Percentiles rank a stretch among this genome's conserved stretches.
These are phyloP conservation scores for Obelidium mucronatum DNA, from an alignment of 192 early-diverging fungal genomes.

Conservation along the genomic window DNA sequence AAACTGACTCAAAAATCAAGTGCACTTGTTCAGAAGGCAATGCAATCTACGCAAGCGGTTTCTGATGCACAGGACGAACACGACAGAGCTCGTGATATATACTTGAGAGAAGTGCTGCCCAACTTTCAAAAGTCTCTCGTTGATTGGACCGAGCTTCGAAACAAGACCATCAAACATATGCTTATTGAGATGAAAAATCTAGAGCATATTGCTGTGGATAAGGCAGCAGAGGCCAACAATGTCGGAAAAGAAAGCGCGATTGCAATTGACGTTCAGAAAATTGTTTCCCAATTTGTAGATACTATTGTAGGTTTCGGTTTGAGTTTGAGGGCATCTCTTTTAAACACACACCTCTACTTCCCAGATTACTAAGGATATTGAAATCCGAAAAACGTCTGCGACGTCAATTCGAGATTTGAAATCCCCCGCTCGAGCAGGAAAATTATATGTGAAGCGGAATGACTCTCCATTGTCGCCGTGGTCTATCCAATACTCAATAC, in stretches of 20 bases:
- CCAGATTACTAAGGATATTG: slow-evolving; percentile 28
- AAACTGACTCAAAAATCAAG: slow-evolving; percentile 34
- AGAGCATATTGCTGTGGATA: slow-evolving; percentile 39
- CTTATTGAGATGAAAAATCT: slow-evolving; percentile 37
- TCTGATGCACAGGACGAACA: slow-evolving; percentile 32
- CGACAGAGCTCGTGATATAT: slow-evolving; percentile 40
- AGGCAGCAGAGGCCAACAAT: slow-evolving; percentile 31
- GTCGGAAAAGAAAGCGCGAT: slow-evolving; percentile 31
- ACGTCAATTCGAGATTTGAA: slow-evolving; percentile 31
- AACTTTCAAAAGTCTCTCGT: slow-evolving; percentile 33
- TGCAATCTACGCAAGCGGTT: slow-evolving; percentile 38
- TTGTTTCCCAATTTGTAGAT: slow-evolving; percentile 44
- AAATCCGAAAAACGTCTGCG: slow-evolving; percentile 31
- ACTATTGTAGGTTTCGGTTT: slow-evolving; percentile 26
- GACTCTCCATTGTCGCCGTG: slow-evolving; percentile 47
- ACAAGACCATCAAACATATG: slow-evolving; percentile 37
- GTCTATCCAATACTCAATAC: slow-evolving; percentile 46
- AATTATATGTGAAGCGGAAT: slow-evolving; percentile 46
- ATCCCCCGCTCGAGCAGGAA: slow-evolving; percentile 39
- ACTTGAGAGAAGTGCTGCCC: slow-evolving; percentile 36
- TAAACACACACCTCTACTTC: neutral
- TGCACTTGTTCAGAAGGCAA: slow-evolving; percentile 41
- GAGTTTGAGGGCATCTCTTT: neutral
- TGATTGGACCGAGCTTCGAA: slow-evolving; percentile 15
- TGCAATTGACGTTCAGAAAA: slow-evolving; percentile 38